Conservation (phyloP, 176 grass and related monocot genomes). For the Musa troglodytarum region DNA sequence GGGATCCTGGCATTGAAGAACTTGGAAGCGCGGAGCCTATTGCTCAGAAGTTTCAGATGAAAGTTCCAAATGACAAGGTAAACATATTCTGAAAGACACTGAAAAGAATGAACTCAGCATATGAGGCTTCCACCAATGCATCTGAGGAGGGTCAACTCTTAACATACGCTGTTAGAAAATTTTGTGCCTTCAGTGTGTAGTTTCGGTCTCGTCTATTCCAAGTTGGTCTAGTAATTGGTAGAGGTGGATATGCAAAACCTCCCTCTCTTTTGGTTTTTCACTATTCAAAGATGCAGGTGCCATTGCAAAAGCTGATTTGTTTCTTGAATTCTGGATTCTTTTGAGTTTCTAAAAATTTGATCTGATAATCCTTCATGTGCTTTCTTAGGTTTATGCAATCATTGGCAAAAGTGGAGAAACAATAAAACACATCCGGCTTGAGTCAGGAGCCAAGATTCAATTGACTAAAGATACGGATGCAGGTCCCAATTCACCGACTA, state of each 20-base stretch:
- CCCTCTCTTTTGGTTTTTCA: no score
- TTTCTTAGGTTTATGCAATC: conserved; percentile 74
- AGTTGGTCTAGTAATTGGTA: conserved; percentile 89
- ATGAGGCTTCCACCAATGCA: no score
- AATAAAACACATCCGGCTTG: conserved; percentile 65
- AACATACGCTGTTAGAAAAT: no score
- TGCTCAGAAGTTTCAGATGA: conserved; percentile 68
- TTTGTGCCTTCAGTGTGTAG: no score
- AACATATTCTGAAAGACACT: neutral
- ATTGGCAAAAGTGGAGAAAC: conserved; percentile 91
- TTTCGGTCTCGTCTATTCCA: conserved; percentile 2
- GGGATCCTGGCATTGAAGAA: conserved; percentile 47
- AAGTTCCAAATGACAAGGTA: conserved; percentile 94
- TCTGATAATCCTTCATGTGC: neutral
- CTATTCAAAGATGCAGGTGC: no score
- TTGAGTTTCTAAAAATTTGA: no score
- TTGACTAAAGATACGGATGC: conserved; percentile 83
- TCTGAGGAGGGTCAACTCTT: no score
- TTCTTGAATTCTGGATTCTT: no score
- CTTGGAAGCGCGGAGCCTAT: conserved; percentile 43
- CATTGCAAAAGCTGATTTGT: no score
- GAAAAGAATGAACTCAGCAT: no score
- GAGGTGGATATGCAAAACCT: conserved; percentile 56
- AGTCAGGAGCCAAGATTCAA: conserved; percentile 94
- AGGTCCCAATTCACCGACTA: conserved; percentile 52